phyloP scores from a whole-genome alignment of 208 protist genomes.

The Trypanosoma lewisi region DNA sequence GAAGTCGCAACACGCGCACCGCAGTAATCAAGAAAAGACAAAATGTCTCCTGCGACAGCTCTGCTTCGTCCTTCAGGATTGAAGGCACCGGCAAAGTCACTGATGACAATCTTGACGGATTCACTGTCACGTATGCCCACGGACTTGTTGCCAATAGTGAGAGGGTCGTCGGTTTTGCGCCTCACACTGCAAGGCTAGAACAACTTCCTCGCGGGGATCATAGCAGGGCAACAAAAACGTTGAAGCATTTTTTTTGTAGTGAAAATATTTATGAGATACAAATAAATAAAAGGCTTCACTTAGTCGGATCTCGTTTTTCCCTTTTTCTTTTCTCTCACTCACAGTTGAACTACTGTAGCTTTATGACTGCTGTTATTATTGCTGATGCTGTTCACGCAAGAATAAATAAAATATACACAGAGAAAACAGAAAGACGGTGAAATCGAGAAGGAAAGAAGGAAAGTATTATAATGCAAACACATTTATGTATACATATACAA shows the following conservation, averaged over 20 bases:
- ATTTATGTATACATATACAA: conserved; percentile 16
- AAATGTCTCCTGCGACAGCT: conserved; percentile 33
- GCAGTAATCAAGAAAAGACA: conserved; percentile 31
- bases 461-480: conserved; percentile 10
- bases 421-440: conserved; percentile 6
- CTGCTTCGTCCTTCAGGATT: conserved; percentile 7
- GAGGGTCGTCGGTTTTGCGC: not conserved
- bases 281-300: too few species aligned
- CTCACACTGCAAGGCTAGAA: not conserved
- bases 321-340: too few species aligned
- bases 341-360: too few species aligned
- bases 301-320: too few species aligned
- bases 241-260: not conserved
- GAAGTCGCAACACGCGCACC: conserved; percentile 8
- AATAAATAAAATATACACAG: conserved; percentile 16
- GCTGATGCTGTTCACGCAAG: too few species aligned
- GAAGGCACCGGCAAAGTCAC: conserved; percentile 31
- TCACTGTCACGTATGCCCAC: conserved; percentile 19
- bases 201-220: not conserved
- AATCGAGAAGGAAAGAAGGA: conserved; percentile 9
- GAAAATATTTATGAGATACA: too few species aligned
- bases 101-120: not conserved
- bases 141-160: conserved; percentile 16
- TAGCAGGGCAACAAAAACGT: not conserved
- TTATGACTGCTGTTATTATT: too few species aligned